Evolutionary conservation across 2,329 filamentous ascomycete genomes (phyloP).

Genomic region (Myrmaecium sp.): DNA sequence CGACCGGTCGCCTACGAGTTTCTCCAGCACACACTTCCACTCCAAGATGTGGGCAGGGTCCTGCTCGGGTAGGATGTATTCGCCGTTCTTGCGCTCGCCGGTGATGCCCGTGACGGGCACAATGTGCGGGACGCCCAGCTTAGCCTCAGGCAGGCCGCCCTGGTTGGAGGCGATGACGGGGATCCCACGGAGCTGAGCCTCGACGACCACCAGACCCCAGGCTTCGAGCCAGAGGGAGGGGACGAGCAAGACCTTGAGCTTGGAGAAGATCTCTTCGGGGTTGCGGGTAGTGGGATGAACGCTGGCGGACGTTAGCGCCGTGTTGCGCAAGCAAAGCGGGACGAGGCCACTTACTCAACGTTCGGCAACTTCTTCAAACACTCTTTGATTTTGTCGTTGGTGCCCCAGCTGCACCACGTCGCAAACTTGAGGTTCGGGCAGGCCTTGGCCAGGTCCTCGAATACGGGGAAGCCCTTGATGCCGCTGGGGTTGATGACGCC

Average conservation of each 20-base stretch:
- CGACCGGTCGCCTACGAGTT: no score
- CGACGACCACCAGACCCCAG: slow-evolving; percentile 8
- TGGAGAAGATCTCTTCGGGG: slow-evolving; percentile 6
- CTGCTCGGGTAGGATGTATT: slow-evolving; percentile 6
- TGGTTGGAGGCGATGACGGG: slow-evolving; percentile 8
- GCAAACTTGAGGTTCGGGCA: slow-evolving; percentile 7
- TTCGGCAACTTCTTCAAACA: slow-evolving; percentile 2
- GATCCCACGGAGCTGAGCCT: slow-evolving; percentile 9
- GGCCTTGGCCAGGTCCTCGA: slow-evolving; percentile 5
- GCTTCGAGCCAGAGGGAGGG: slow-evolving; percentile 9
- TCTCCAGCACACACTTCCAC: no score
- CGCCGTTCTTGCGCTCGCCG: slow-evolving; percentile 1
- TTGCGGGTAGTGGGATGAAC: slow-evolving; percentile 2
- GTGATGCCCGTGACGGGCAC: slow-evolving; percentile 3
- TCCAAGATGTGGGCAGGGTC: no score
- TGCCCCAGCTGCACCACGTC: slow-evolving; percentile 6
- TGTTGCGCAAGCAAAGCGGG: background rate
- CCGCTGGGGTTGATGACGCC: slow-evolving; percentile 8
- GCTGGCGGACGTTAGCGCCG: background rate
- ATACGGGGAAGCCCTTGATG: slow-evolving; percentile 7
- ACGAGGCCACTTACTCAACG: slow-evolving; percentile 3
- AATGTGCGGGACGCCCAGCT: slow-evolving; percentile 4
- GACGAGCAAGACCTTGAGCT: slow-evolving; percentile 8
- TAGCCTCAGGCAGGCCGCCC: slow-evolving; percentile 7
- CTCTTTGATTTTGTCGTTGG: slow-evolving; percentile 3